Evolutionary conservation across 2,329 filamentous ascomycete genomes (phyloP), one percentile per base, ranked within the genome.

Genomic region (Apiospora rasikravindrae): DNA sequence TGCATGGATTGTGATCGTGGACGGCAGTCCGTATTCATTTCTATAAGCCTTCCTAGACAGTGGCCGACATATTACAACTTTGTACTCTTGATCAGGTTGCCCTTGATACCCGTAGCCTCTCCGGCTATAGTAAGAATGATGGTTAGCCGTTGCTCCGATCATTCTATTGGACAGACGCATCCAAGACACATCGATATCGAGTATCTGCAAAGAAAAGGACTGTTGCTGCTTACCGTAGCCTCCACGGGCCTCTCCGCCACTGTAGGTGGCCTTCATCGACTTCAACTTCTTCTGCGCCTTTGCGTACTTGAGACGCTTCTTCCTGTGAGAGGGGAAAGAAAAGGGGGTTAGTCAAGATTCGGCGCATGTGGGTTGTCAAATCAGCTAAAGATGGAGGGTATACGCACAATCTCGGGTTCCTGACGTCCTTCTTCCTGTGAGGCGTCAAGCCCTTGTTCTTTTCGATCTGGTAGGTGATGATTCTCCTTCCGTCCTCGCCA

Each of bases 211-310:
- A 22, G 33, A 13, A n/a, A 64, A 33, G 57, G 57, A 10, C 26
- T 26, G 49, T 10, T 61, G 53, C 33, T 40, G 57, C 57, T 64
- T 64, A 64, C 90, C 90, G 85, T 99, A 99, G 70, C 95, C 93
- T 79, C 94, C 93, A 79, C 90, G 90, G 77, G 93, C 91, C 84
- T 97, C 91, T 74, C 94, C 93, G 76, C 94, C 94, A 83, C 95
- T 94, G 86, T 95, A 98, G 19, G 94, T 87, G 11, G 93, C 89
- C 85, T 93, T 94, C 86, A 95, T 94, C 80, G 93, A 96, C 78
- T 90, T 91, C 80, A 98, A 84, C 88, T 98, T 98, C 93, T 98
- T 98, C 89, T 96, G 93, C 89, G 97, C 98, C 83, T 95, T 93
- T 81, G 97, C 95, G 82, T 91, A 99, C 90, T 70, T 70, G 51